These are phyloP conservation scores for Psidium friedrichsthalianum DNA, from an alignment of 345 rosid species.

Conservation along the genomic window DNA sequence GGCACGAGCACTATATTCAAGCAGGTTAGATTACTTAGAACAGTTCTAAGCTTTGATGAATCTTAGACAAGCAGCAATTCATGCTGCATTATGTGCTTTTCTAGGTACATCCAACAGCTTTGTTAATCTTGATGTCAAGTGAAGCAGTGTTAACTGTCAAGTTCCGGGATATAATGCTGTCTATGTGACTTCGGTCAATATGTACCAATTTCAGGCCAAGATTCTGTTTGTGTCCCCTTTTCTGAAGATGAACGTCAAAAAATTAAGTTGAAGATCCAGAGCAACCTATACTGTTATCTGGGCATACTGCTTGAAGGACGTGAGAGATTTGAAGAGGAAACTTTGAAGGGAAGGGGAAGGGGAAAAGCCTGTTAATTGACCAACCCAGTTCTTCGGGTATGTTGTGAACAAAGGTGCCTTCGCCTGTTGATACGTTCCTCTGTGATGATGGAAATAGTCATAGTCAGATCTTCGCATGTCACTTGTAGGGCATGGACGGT, in stretches of 20 bases:
- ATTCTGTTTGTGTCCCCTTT: conserved; percentile 52
- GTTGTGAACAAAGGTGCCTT: background rate
- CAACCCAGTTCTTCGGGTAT: conserved; percentile 40
- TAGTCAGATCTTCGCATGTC: background rate
- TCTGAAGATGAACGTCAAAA: conserved; percentile 61
- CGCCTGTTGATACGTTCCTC: background rate
- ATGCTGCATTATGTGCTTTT: background rate
- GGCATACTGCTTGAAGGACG: conserved; percentile 61
- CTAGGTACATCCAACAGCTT: background rate
- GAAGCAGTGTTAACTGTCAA: background rate
- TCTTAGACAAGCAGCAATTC: background rate
- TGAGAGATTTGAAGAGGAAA: conserved; percentile 39
- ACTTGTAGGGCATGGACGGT: background rate
- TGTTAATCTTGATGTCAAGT: background rate
- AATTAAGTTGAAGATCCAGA: conserved; percentile 69
- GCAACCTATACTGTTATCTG: conserved; percentile 60
- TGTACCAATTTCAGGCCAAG: conserved; percentile 54
- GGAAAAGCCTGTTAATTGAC: conserved; percentile 19
- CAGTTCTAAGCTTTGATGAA: background rate
- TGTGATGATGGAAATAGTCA: background rate
- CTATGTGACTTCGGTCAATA: background rate
- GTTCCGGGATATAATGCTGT: background rate
- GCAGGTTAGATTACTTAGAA: conserved; percentile 34
- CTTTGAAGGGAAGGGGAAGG: conserved; percentile 23
- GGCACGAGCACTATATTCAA: conserved; percentile 84